Percentiles rank a stretch among this genome's conserved stretches.
Conservation (phyloP, 179 eudicot species). For the Drosera spatulata region DNA sequence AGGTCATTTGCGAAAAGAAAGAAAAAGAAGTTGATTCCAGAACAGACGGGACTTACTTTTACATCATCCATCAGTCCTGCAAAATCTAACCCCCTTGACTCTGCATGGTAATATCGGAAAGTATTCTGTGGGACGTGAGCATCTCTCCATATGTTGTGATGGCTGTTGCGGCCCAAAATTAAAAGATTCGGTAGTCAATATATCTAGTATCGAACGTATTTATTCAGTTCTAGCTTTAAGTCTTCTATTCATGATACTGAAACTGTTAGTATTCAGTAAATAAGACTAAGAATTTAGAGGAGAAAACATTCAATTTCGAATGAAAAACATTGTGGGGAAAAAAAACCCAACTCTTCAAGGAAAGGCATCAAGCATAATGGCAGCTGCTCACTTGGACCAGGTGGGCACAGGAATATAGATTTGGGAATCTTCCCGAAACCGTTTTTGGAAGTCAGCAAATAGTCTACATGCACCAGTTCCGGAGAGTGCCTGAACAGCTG, state of each 20-base stretch:
- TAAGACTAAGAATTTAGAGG: too few species aligned
- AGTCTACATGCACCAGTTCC: slow-evolving; percentile 99
- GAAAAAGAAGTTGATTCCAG: not conserved
- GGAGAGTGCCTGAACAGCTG: slow-evolving; percentile 95
- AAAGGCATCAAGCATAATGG: not conserved
- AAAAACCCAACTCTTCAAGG: too few species aligned
- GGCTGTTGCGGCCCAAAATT: slow-evolving; percentile 33
- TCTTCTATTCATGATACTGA: too few species aligned
- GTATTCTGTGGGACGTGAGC: slow-evolving; percentile 72
- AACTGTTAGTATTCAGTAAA: too few species aligned
- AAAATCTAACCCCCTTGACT: slow-evolving; percentile 77
- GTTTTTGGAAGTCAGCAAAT: slow-evolving; percentile 95
- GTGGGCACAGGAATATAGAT: slow-evolving; percentile 92
- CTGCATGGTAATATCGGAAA: slow-evolving; percentile 80
- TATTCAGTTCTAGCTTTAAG: too few species aligned
- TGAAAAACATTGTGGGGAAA: too few species aligned
- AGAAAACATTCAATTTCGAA: too few species aligned
- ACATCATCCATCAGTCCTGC: slow-evolving; percentile 74
- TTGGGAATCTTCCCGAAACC: slow-evolving; percentile 85
- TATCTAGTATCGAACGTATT: not conserved
- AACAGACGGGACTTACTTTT: slow-evolving; percentile 38
- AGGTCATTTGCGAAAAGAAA: not conserved
- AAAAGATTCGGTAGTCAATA: not conserved
- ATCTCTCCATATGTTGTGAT: slow-evolving; percentile 99
- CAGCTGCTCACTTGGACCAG: slow-evolving; percentile 79